Base-by-base conservation (phyloP, 202 grass and related monocot genomes). In the Panicum hallii region DNA sequence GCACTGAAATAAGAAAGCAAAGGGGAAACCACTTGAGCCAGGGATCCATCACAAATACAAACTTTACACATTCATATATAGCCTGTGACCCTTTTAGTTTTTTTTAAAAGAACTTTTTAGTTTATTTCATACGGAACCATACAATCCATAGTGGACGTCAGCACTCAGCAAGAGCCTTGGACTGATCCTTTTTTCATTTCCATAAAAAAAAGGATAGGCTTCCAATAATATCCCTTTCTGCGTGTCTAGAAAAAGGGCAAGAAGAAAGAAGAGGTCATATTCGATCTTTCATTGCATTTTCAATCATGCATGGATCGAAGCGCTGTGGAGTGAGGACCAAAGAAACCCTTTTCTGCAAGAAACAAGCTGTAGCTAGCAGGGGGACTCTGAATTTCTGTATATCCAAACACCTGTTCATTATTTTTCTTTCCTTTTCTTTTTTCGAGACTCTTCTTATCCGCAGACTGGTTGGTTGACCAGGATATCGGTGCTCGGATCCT, bases 211-310 rank as follows among this genome's bases (percentile, higher is more conserved):
- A 8, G 6, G 14, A 34, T 9, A 75, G 6, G 43, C 7, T 72
- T 28, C 70, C n/a, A 62, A 46, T 11, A 32, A 32, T 28, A 63
- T 7, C 8, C 38, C 19, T 42, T 0, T 56, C 9, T 49, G 11
- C n/a, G 40, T 36, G 5, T 79, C 9, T 30, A 50, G 1, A 52
- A 40, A 40, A 65, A 3, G 5, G 4, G 64, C 1, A 10, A 41
- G 4, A 12, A 41, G 30, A 23, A 68, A 17, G 34, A 13, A 80
- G 22, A 75, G 45, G 87, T 55, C 75, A 72, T 47, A 81, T 82
- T 82, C 78, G 17, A 32, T n/a, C 15, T 82, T 84, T 58, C 44
- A 22, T 77, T 82, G 26, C 80, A 22, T 85, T 86, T 84, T 64
- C 42, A 73, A 80, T 43, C 56, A 56, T 65, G 65, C 1, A 5